Conservation (phyloP, 2,329 filamentous ascomycete genomes). For the Thermoascus crustaceus region DNA sequence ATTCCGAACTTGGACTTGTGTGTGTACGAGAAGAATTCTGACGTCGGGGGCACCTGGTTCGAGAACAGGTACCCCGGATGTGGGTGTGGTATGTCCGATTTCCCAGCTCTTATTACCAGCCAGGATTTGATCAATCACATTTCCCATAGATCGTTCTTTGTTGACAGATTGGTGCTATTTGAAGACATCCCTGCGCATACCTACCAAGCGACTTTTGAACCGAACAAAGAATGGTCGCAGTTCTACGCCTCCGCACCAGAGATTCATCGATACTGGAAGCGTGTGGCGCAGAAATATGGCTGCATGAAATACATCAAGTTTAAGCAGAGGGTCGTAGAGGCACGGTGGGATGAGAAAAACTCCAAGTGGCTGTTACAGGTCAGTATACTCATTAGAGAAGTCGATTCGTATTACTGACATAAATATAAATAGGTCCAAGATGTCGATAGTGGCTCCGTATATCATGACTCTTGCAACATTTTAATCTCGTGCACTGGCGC, state of each 20-base stretch:
- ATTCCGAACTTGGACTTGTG: conserved; percentile 29
- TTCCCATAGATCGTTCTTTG: too few species aligned
- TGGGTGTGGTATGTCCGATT: conserved; percentile 22
- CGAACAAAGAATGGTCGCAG: conserved; percentile 39
- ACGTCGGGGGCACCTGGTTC: conserved; percentile 28
- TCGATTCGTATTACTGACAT: conserved; percentile 7
- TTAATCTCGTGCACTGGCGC: conserved; percentile 33
- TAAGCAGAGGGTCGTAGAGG: conserved; percentile 36
- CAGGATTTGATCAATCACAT: too few species aligned
- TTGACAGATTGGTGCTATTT: not conserved
- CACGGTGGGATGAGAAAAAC: conserved; percentile 34
- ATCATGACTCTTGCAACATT: conserved; percentile 24
- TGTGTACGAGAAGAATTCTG: conserved; percentile 28
- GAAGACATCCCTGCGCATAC: conserved; percentile 40
- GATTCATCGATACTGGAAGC: conserved; percentile 43
- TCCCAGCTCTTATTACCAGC: conserved; percentile 5
- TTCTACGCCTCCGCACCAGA: conserved; percentile 43
- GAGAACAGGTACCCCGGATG: conserved; percentile 31
- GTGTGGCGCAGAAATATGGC: conserved; percentile 35
- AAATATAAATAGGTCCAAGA: conserved; percentile 15
- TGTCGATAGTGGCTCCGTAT: conserved; percentile 11
- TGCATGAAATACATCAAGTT: conserved; percentile 43
- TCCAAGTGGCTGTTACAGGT: conserved; percentile 24
- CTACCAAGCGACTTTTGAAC: conserved; percentile 46
- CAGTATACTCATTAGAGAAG: conserved; percentile 3